Evolutionary conservation across 2,329 filamentous ascomycete species (phyloP).

Genomic region (Alternaria dauci): DNA sequence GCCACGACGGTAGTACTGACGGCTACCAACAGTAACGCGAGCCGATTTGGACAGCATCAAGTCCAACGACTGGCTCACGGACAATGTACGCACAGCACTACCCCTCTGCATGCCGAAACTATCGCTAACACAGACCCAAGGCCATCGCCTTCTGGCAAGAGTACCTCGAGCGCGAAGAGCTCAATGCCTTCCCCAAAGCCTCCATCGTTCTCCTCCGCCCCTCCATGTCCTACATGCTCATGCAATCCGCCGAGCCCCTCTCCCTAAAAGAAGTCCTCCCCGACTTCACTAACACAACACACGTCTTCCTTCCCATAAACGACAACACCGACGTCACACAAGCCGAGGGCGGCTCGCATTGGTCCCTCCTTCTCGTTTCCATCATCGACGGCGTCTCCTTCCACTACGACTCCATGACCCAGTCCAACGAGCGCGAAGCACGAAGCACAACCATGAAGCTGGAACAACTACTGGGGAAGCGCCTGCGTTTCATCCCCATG

Average conservation of each 20-base stretch:
- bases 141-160: conserved; percentile 99
- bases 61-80: conserved; percentile 88
- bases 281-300: conserved; percentile 80
- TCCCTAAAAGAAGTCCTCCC: conserved; percentile 74
- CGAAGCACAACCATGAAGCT: conserved; percentile 74
- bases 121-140: conserved; percentile 54
- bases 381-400: conserved; percentile 90
- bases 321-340: conserved; percentile 81
- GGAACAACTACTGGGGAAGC: conserved; percentile 69
- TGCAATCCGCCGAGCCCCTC: conserved; percentile 71
- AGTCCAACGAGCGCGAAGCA: conserved; percentile 79
- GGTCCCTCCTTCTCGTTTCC: conserved; percentile 90
- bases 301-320: conserved; percentile 96
- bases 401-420: conserved; percentile 90
- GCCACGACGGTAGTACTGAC: conserved; percentile 22
- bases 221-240: conserved; percentile 90
- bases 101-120: neutral
- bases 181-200: conserved; percentile 79
- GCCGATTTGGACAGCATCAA: conserved; percentile 90
- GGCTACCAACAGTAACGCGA: conserved; percentile 71
- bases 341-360: conserved; percentile 92
- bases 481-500: conserved; percentile 79
- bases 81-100: conserved; percentile 71
- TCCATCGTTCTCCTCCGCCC: conserved; percentile 91
- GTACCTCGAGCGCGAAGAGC: conserved; percentile 88